Percentiles rank a stretch among this genome's conserved stretches.
phyloP scores from a whole-genome alignment of 2,329 filamentous ascomycete species.

The Aspergillus aculeatinus region DNA sequence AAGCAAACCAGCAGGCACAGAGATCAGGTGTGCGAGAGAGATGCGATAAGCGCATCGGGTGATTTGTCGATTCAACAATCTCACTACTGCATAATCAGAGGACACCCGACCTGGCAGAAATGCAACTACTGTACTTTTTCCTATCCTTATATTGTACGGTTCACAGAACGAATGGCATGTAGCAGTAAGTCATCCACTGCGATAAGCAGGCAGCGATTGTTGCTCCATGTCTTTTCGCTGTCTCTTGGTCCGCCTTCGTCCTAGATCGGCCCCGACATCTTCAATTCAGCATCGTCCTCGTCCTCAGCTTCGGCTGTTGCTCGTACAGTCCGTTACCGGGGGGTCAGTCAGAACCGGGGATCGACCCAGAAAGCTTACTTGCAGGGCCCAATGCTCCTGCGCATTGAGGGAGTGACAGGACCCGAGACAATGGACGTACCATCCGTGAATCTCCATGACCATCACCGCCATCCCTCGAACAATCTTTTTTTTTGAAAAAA shows the following conservation, averaged over 20 bases:
- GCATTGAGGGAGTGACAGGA: slow-evolving; percentile 21
- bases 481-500: too few relatives aligned
- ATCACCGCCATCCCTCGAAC: not conserved
- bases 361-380: slow-evolving; percentile 20
- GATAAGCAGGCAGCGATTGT: not conserved
- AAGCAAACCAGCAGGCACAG: not conserved
- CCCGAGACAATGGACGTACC: slow-evolving; percentile 26
- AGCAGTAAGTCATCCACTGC: not conserved
- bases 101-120: not conserved
- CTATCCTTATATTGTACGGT: not conserved
- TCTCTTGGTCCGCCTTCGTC: too few relatives aligned
- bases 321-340: not conserved
- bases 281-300: not conserved
- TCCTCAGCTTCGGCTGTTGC: not conserved
- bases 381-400: slow-evolving; percentile 9
- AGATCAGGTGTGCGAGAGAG: not conserved
- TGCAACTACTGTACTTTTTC: not conserved
- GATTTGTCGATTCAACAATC: not conserved
- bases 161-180: not conserved
- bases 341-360: slow-evolving; percentile 7
- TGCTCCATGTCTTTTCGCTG: too few relatives aligned
- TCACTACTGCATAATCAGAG: not conserved
- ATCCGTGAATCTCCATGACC: slow-evolving; percentile 1
- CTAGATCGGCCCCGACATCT: not conserved
- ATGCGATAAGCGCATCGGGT: not conserved